These are phyloP conservation scores for Sordariomycetes sp. DNA, from an alignment of 2,329 filamentous ascomycete species.

Conservation along the genomic window DNA sequence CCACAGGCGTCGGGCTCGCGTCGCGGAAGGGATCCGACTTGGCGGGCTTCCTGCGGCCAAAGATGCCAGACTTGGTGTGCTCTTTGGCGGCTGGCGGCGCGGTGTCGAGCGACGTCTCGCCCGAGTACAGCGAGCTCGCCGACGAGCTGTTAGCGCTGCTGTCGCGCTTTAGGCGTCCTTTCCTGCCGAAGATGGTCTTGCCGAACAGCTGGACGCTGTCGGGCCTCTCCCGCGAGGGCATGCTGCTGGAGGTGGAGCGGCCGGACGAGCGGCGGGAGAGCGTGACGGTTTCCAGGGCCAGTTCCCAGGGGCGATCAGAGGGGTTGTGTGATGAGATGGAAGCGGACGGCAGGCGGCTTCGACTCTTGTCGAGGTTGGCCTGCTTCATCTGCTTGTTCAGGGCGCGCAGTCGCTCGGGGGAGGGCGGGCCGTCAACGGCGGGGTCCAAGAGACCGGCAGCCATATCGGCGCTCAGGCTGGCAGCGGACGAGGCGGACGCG, in stretches of 20 bases:
- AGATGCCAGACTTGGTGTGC: constrained; percentile 33
- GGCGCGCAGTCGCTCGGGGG: constrained; percentile 43
- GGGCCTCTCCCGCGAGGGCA: constrained; percentile 37
- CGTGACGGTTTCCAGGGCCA: constrained; percentile 27
- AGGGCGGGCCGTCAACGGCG: constrained; percentile 46
- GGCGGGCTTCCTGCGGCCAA: constrained; percentile 31
- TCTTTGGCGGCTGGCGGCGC: constrained; percentile 22
- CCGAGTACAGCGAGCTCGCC: constrained; percentile 32
- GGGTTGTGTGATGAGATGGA: constrained; percentile 17
- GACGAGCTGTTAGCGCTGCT: constrained; percentile 32
- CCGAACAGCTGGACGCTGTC: constrained; percentile 48
- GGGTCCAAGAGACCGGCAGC: constrained; percentile 36
- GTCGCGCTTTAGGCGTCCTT: constrained; percentile 33
- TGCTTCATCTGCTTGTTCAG: constrained; percentile 46
- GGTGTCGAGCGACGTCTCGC: constrained; percentile 23
- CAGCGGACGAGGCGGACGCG: not conserved
- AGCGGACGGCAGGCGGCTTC: constrained; percentile 10
- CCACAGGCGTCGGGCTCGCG: not conserved
- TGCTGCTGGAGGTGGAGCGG: constrained; percentile 38
- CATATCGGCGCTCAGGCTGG: constrained; percentile 7
- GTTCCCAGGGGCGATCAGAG: constrained; percentile 36
- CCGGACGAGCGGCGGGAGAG: constrained; percentile 43
- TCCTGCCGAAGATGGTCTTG: constrained; percentile 44
- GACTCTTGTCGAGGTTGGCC: constrained; percentile 29
- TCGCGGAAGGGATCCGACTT: constrained; percentile 10